Evolutionary conservation across 192 early-diverging fungal genomes (phyloP).

Genomic region (Radiomyces spectabilis): DNA sequence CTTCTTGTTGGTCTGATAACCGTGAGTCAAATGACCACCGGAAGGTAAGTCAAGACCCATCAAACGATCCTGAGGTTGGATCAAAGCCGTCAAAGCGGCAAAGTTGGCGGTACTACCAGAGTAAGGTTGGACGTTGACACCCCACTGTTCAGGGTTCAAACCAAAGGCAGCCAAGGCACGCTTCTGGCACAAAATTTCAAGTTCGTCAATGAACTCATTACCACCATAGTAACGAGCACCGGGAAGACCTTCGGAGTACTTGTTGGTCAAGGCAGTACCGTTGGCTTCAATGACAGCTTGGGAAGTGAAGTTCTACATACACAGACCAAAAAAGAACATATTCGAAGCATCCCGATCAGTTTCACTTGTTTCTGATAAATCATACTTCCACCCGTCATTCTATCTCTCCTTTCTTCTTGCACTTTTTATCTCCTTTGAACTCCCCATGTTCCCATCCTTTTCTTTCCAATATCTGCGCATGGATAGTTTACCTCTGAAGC

Average conservation of each 20-base stretch:
- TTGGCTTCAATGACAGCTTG: constrained; percentile 99
- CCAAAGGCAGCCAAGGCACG: constrained; percentile 92
- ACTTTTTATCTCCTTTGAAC: too few relatives aligned
- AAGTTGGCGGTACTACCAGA: constrained; percentile 99
- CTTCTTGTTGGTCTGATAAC: constrained; percentile 99
- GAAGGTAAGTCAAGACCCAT: constrained; percentile 99
- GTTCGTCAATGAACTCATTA: constrained; percentile 94
- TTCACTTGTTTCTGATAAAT: too few relatives aligned
- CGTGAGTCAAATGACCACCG: constrained; percentile 99
- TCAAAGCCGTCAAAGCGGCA: constrained; percentile 90
- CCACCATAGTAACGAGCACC: constrained; percentile 99
- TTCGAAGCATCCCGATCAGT: too few relatives aligned
- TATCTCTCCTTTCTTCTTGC: too few relatives aligned
- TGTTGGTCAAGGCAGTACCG: constrained; percentile 98
- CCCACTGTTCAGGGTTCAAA: constrained; percentile 87
- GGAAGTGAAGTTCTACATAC: constrained; percentile 99
- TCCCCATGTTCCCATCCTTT: too few relatives aligned
- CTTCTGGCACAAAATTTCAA: constrained; percentile 93
- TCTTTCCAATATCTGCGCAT: too few relatives aligned
- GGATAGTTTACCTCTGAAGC: constrained; percentile 96
- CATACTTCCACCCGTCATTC: too few relatives aligned
- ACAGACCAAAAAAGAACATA: too few relatives aligned
- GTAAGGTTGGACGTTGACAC: constrained; percentile 99
- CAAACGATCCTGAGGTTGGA: constrained; percentile 94
- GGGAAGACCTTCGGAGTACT: constrained; percentile 99